Evolutionary conservation across 1,284 basidiomycete species (phyloP).

Genomic region (Entoloma clypeatum): DNA sequence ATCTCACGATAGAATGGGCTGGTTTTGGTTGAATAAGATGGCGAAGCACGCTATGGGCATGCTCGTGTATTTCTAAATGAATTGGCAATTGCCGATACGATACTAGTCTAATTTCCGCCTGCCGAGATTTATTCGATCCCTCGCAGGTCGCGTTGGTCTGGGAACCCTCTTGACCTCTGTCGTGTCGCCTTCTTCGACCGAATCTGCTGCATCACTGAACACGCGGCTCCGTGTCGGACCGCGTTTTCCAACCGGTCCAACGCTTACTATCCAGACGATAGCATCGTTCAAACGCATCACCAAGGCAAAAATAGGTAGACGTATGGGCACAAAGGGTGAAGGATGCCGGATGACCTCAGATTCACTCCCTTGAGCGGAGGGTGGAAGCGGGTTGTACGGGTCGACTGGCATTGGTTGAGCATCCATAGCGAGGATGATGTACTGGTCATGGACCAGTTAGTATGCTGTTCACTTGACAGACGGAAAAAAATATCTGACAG

Average conservation of each 20-base stretch:
- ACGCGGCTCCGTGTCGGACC: slow-evolving; percentile 21
- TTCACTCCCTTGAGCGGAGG: slow-evolving; percentile 25
- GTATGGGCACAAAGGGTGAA: slow-evolving; percentile 73
- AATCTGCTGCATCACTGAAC: slow-evolving; percentile 45
- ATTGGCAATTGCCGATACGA: slow-evolving; percentile 2
- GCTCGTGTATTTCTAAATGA: slow-evolving; percentile 4
- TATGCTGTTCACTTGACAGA: background rate
- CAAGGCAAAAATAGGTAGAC: slow-evolving; percentile 67
- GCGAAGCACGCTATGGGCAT: background rate
- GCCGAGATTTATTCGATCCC: slow-evolving; percentile 27
- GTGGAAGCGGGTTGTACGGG: slow-evolving; percentile 60
- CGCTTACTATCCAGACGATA: slow-evolving; percentile 59
- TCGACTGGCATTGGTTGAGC: slow-evolving; percentile 62
- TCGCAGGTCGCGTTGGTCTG: slow-evolving; percentile 16
- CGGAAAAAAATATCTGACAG: slow-evolving; percentile 35
- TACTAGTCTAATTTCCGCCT: slow-evolving; percentile 37
- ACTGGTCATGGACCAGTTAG: slow-evolving; percentile 39
- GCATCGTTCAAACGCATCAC: slow-evolving; percentile 75
- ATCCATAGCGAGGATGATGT: slow-evolving; percentile 75
- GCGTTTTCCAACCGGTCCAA: slow-evolving; percentile 33
- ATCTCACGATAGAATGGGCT: slow-evolving; percentile 88
- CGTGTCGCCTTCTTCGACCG: slow-evolving; percentile 49
- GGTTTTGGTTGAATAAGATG: slow-evolving; percentile 67
- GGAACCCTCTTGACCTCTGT: slow-evolving; percentile 18
- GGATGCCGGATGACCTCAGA: slow-evolving; percentile 51